These are phyloP conservation scores for Triadica sebifera DNA, from an alignment of 345 rosid species.

Conservation along the genomic window DNA sequence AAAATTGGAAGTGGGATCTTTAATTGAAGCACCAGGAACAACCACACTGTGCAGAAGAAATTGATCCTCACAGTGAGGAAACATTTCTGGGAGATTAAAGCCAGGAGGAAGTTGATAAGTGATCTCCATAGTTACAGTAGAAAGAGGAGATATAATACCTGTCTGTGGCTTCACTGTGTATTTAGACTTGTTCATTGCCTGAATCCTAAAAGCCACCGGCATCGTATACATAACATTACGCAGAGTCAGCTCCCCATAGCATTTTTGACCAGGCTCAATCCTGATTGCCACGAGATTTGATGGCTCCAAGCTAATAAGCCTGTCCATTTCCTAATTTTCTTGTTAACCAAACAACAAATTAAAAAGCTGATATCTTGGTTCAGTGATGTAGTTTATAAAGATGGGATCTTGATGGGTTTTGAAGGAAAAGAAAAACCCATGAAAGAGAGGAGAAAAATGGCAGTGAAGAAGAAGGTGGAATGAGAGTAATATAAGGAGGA, in stretches of 20 bases:
- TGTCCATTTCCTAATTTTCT: slow-evolving; percentile 36
- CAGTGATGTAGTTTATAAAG: too few species aligned
- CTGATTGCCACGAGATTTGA: slow-evolving; percentile 45
- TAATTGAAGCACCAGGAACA: slow-evolving; percentile 54
- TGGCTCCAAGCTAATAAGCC: slow-evolving; percentile 62
- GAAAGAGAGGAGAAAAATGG: background rate
- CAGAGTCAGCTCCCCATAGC: slow-evolving; percentile 51
- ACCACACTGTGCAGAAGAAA: slow-evolving; percentile 64
- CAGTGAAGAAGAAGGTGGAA: background rate
- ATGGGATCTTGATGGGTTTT: background rate
- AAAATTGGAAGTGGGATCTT: slow-evolving; percentile 32
- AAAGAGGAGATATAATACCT: slow-evolving; percentile 53
- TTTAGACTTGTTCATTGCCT: slow-evolving; percentile 40
- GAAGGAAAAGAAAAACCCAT: background rate
- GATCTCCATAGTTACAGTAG: slow-evolving; percentile 44
- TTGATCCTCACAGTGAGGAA: slow-evolving; percentile 43
- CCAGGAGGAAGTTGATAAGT: slow-evolving; percentile 38
- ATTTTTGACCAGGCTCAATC: slow-evolving; percentile 50
- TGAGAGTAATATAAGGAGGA: slow-evolving; percentile 18
- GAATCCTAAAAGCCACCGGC: slow-evolving; percentile 63
- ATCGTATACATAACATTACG: slow-evolving; percentile 73
- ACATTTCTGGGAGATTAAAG: slow-evolving; percentile 35
- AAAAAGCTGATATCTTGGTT: too few species aligned
- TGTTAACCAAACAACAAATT: too few species aligned
- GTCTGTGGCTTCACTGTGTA: slow-evolving; percentile 53